These are phyloP conservation scores for Talaromyces trachyspermus DNA, from an alignment of 495 filamentous ascomycete genomes.

Conservation along the genomic window DNA sequence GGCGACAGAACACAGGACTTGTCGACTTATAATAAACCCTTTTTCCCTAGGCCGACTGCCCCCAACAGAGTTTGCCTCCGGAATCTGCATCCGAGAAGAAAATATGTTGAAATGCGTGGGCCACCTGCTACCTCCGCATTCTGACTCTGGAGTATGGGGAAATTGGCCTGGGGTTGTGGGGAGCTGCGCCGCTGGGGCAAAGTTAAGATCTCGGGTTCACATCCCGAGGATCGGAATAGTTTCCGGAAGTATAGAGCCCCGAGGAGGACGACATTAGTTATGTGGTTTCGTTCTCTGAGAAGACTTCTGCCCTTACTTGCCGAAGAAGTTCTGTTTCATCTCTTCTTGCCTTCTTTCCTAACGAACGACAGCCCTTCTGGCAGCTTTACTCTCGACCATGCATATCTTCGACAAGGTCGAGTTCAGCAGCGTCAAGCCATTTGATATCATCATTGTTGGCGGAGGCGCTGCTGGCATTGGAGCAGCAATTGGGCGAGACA, in stretches of 20 bases:
- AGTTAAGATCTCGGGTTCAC: not conserved
- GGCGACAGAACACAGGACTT: not conserved
- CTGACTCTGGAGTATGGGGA: not conserved
- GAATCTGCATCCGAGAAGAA: not conserved
- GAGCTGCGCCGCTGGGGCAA: not conserved
- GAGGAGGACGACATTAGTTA: not conserved
- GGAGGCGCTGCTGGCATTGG: not conserved
- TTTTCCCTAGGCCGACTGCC: not conserved
- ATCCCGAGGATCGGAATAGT: not conserved
- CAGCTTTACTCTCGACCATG: not conserved
- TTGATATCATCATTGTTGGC: not conserved
- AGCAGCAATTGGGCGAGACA: not conserved
- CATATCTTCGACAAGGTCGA: not conserved
- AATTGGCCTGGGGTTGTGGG: not conserved
- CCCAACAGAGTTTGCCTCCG: not conserved
- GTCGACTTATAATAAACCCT: not conserved
- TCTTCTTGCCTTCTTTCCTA: not conserved
- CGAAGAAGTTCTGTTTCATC: no score
- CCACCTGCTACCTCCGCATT: not conserved
- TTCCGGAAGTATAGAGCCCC: not conserved
- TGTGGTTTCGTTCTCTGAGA: not conserved
- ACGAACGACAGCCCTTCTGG: not conserved
- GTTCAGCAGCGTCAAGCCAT: not conserved
- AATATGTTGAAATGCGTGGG: not conserved
- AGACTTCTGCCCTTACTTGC: not conserved